phyloP scores from a whole-genome alignment of 495 filamentous ascomycete species.

The Aspergillus baeticus region DNA sequence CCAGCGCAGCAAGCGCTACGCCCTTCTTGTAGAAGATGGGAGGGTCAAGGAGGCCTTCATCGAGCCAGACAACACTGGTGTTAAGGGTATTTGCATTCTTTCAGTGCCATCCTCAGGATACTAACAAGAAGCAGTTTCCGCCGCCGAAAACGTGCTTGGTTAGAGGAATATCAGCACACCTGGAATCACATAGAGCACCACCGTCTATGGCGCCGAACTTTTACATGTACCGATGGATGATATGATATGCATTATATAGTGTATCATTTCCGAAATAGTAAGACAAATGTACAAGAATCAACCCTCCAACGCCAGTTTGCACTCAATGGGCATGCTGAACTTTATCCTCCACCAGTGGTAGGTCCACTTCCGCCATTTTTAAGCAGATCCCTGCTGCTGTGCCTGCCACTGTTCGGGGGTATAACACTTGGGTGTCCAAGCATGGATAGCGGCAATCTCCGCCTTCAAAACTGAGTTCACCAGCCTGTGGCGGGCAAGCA shows the following conservation, averaged over 20 bases:
- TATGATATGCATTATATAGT: constrained; percentile 14
- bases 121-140: constrained; percentile 48
- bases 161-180: constrained; percentile 23
- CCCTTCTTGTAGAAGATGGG: constrained; percentile 73
- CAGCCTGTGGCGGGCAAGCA: constrained; percentile 82
- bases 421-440: constrained; percentile 97
- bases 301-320: constrained; percentile 19
- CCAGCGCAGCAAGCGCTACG: constrained; percentile 84
- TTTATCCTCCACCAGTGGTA: background rate
- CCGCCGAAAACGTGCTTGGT: constrained; percentile 71
- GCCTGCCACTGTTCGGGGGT: constrained; percentile 92
- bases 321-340: constrained; percentile 15
- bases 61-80: constrained; percentile 92
- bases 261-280: constrained; percentile 12
- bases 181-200: background rate
- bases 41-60: constrained; percentile 74
- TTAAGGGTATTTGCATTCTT: constrained; percentile 56
- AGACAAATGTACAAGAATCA: constrained; percentile 17
- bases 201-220: background rate
- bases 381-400: constrained; percentile 46
- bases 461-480: constrained; percentile 84
- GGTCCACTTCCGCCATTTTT: background rate
- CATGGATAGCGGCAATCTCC: constrained; percentile 95
- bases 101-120: background rate
- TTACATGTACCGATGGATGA: background rate